A percentile compares a stretch with the other conserved stretches of the same genome.
phyloP scores from a whole-genome alignment of 2,329 filamentous ascomycete species.

The Thielaviopsis punctulata region DNA sequence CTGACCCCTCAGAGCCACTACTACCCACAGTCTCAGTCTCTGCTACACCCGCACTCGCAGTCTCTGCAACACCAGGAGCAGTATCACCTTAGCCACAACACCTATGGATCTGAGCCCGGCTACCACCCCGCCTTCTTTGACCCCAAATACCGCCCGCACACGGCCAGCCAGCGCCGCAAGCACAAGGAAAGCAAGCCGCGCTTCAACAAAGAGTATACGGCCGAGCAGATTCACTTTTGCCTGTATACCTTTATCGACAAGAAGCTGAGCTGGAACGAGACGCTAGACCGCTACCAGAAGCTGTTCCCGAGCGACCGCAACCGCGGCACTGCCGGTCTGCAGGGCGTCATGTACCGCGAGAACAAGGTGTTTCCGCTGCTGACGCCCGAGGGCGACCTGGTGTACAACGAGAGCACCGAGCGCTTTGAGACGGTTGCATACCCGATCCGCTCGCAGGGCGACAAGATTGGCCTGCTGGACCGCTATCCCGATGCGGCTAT shows the following conservation, averaged over 20 bases:
- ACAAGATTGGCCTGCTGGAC: constrained; percentile 18
- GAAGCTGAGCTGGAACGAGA: constrained; percentile 23
- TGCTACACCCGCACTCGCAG: background rate
- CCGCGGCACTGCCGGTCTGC: constrained; percentile 18
- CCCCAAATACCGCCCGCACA: background rate
- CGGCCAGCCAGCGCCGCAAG: background rate
- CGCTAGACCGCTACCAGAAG: constrained; percentile 8
- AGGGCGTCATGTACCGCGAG: constrained; percentile 28
- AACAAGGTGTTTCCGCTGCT: constrained; percentile 25
- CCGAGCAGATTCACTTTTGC: constrained; percentile 27
- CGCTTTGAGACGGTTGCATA: constrained; percentile 4
- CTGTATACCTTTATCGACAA: constrained; percentile 28
- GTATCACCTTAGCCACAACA: background rate
- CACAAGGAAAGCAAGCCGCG: constrained; percentile 12
- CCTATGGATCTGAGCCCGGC: background rate
- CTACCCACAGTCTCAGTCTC: too few relatives aligned
- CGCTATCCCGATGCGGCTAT: constrained; percentile 32
- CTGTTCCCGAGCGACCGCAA: constrained; percentile 11
- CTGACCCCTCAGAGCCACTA: too few relatives aligned
- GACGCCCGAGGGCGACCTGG: constrained; percentile 24
- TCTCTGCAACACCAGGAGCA: background rate
- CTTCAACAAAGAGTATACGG: constrained; percentile 26
- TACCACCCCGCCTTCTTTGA: background rate
- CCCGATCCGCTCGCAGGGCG: constrained; percentile 16
- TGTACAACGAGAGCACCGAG: constrained; percentile 24